Conservation (phyloP, 352 stramenopile species). For the Peronospora destructor region DNA sequence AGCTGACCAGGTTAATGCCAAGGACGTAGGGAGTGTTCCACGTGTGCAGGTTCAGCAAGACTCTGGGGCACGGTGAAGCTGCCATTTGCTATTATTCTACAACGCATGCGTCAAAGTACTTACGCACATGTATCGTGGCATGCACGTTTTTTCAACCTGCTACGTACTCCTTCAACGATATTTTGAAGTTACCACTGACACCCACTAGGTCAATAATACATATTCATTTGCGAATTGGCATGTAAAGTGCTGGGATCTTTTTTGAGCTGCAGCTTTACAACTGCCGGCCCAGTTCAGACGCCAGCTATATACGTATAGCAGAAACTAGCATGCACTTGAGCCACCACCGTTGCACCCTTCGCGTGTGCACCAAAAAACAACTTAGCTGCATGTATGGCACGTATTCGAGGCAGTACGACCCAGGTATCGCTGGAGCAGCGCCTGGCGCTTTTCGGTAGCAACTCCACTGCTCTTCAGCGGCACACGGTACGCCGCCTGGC, state of each 20-base stretch:
- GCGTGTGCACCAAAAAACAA: conserved; percentile 6
- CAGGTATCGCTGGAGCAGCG: conserved; percentile 51
- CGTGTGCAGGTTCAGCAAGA: conserved; percentile 17
- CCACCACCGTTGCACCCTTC: neutral
- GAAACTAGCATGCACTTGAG: neutral
- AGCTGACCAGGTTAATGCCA: conserved; percentile 51
- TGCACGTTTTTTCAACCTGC: neutral
- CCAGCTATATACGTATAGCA: neutral
- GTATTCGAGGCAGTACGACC: conserved; percentile 20
- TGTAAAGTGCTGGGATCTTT: no score
- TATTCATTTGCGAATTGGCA: conserved; percentile 14
- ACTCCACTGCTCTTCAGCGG: conserved; percentile 88
- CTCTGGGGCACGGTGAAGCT: neutral
- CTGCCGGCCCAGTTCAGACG: no score
- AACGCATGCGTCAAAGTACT: neutral
- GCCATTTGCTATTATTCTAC: no score
- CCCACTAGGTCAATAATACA: conserved; percentile 10
- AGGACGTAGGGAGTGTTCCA: conserved; percentile 7
- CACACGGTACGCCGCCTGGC: conserved; percentile 87
- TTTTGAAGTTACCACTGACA: neutral
- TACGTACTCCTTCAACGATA: neutral
- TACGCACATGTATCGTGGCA: neutral
- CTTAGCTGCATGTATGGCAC: conserved; percentile 25
- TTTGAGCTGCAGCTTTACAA: no score
- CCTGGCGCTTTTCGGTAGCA: conserved; percentile 59